Conservation (phyloP, 768 basidiomycete genomes). For the Russula virescens region DNA sequence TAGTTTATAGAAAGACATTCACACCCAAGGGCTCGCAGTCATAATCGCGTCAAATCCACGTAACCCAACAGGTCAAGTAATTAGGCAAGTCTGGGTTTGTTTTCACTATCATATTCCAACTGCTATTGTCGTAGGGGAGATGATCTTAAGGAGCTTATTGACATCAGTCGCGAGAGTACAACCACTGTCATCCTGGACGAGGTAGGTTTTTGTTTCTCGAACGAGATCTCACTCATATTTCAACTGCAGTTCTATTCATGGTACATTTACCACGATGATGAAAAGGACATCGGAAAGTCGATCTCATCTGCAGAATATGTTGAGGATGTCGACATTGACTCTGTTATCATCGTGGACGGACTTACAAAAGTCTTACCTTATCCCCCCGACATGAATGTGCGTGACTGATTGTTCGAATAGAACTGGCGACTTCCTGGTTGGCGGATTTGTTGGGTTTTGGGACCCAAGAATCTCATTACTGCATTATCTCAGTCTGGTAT, state of each 20-base stretch:
- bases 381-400: not conserved
- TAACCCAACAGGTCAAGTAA: conserved; percentile 92
- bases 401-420: conserved; percentile 38
- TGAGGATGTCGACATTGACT: conserved; percentile 83
- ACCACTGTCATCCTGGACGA: conserved; percentile 85
- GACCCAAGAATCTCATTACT: conserved; percentile 81
- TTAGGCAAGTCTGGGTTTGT: conserved; percentile 43
- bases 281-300: conserved; percentile 67
- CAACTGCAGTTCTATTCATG: conserved; percentile 79
- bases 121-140: conserved; percentile 47
- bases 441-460: conserved; percentile 91
- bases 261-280: conserved; percentile 86
- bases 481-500: conserved; percentile 85
- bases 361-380: conserved; percentile 66
- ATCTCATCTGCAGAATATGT: conserved; percentile 80
- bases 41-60: conserved; percentile 91
- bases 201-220: conserved; percentile 35
- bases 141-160: conserved; percentile 75
- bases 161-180: conserved; percentile 57
- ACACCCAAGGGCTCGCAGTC: conserved; percentile 76
- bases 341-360: conserved; percentile 83
- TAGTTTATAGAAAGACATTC: conserved; percentile 60
- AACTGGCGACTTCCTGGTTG: conserved; percentile 95
- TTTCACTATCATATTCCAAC: not conserved
- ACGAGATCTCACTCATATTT: not conserved